These are phyloP conservation scores for Juglanconis juglandina DNA, from an alignment of 2,329 filamentous ascomycete genomes.

Conservation along the genomic window DNA sequence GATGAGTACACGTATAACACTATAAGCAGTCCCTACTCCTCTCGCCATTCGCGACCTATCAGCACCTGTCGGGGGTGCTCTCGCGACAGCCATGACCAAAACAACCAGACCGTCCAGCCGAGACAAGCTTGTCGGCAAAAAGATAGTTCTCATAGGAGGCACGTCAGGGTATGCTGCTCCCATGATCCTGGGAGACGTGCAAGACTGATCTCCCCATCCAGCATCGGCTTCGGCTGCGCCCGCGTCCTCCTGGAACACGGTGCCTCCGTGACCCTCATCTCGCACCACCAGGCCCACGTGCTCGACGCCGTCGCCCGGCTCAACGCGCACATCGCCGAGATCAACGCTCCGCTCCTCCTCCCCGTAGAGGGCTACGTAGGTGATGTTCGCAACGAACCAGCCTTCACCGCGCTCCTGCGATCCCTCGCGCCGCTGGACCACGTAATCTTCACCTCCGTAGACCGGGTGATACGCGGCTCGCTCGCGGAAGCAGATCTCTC, in stretches of 20 bases:
- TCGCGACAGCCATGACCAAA: background rate
- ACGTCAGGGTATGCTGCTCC: constrained; percentile 29
- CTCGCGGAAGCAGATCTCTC: constrained; percentile 31
- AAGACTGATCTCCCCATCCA: constrained; percentile 10
- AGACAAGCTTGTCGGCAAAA: constrained; percentile 33
- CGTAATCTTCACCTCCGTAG: constrained; percentile 35
- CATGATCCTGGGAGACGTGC: background rate
- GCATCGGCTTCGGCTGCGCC: constrained; percentile 39
- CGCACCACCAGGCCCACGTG: constrained; percentile 30
- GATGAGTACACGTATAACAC: background rate
- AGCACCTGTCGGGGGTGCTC: too few relatives aligned
- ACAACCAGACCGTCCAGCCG: constrained; percentile 4
- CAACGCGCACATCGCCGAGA: background rate
- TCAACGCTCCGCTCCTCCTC: background rate
- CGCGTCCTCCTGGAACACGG: constrained; percentile 33
- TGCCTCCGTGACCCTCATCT: constrained; percentile 32
- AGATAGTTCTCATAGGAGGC: constrained; percentile 34
- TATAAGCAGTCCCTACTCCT: background rate
- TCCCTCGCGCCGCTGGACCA: constrained; percentile 35
- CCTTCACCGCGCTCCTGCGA: constrained; percentile 29
- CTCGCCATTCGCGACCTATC: background rate
- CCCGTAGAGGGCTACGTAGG: constrained; percentile 29
- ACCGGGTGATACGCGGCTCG: constrained; percentile 35
- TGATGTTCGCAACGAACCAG: constrained; percentile 32
- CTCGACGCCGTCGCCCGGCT: constrained; percentile 30